Conservation (phyloP, 2,329 filamentous ascomycete genomes). For the Dactylella cylindrospora region DNA sequence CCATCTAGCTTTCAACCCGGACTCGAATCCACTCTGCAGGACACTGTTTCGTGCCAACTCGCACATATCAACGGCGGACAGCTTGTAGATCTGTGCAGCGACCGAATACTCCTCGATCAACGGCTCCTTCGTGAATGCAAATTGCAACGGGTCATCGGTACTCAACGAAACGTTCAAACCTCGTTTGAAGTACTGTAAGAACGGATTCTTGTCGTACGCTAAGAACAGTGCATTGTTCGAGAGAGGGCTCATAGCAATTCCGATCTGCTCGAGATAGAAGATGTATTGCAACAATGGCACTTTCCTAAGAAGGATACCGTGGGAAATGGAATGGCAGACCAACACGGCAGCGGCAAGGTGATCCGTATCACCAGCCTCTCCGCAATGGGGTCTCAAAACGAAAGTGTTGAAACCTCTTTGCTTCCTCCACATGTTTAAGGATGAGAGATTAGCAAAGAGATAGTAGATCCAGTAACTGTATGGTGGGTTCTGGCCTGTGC, state of each 20-base stretch:
- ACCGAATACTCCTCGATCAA: constrained; percentile 98
- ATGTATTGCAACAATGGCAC: constrained; percentile 94
- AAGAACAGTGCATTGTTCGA: constrained; percentile 97
- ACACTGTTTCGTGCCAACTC: constrained; percentile 96
- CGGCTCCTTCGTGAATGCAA: constrained; percentile 97
- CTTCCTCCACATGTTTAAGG: constrained; percentile 87
- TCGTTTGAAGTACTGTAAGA: constrained; percentile 90
- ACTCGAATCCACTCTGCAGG: constrained; percentile 89
- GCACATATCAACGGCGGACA: constrained; percentile 97
- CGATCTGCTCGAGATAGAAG: constrained; percentile 97
- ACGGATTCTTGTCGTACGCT: constrained; percentile 95
- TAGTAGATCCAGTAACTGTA: constrained; percentile 99
- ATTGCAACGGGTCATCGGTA: constrained; percentile 94
- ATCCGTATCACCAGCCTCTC: constrained; percentile 94
- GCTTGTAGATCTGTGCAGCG: constrained; percentile 96
- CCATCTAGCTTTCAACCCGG: constrained; percentile 87
- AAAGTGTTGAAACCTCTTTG: constrained; percentile 95
- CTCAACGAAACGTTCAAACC: constrained; percentile 94
- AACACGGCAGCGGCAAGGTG: constrained; percentile 88
- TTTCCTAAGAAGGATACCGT: constrained; percentile 87
- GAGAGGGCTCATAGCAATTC: constrained; percentile 97
- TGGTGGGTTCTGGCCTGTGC: constrained; percentile 89
- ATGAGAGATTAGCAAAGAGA: constrained; percentile 88
- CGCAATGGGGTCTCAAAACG: constrained; percentile 86
- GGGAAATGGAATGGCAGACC: constrained; percentile 95